Evolutionary conservation across 331 rosid genomes (phyloP), one percentile per base, ranked within the genome.

Genomic region (Rosa hybrid): DNA sequence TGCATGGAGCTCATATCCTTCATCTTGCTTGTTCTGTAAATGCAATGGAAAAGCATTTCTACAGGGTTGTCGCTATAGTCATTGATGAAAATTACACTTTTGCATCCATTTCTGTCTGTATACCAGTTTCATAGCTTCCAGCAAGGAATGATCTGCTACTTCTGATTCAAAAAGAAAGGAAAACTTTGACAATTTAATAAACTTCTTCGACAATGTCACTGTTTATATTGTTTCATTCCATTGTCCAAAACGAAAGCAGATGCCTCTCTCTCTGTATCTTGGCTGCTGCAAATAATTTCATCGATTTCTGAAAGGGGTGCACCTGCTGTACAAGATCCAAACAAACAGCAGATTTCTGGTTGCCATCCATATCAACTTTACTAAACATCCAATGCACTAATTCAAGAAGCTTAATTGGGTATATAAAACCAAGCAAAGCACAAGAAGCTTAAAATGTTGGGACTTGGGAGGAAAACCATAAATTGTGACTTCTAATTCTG

Each of bases 341-440:
- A 84, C 90, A 86, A 30, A 89, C 63, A 76, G 76, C 85, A 78
- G 88, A 79, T 68, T 69, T 67, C 41, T 20, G 68, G 27, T 38
- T 54, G 70, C 83, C 84, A 81, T 83, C 87, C 63, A 78, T 69
- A 59, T 77, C 83, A 62, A 77, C 83, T 71, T 86, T 86, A 30
- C 57, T 72, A 74, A 94, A 86, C 88, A 94, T 89, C 98, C 97
- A 92, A 80, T 80, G 86, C 56, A 87, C 98, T 64, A 92, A 83
- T 86, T 89, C 92, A 88, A 94, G 92, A 72, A 94, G 90, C 78
- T 86, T 77, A 78, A 90, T 84, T 41, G 98, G 98, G 81, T 92
- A 88, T 82, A 92, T 65, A 82, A 87, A 94, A 63, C 18, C 72
- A 78, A 57, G 75, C 88, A 92, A 74, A 56, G 89, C 84, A 65